Conservation (phyloP, 179 eudicot species). For the Camellia oleifera region DNA sequence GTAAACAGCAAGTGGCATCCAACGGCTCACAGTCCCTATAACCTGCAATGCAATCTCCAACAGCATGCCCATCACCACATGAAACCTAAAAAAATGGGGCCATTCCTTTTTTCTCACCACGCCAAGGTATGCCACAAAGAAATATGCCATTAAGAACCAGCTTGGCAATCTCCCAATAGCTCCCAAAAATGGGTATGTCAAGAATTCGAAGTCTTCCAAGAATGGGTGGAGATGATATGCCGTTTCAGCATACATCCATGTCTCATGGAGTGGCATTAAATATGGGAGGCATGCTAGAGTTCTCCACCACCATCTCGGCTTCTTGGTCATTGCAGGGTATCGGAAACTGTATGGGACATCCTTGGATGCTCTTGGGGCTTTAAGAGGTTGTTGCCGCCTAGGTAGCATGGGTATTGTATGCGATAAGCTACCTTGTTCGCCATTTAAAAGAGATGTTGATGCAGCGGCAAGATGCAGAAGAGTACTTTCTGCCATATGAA, state of each 20-base stretch:
- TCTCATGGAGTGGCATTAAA: constrained; percentile 80
- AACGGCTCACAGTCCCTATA: constrained; percentile 60
- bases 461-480: constrained; percentile 39
- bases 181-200: constrained; percentile 61
- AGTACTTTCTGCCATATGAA: constrained; percentile 29
- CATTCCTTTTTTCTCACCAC: constrained; percentile 81
- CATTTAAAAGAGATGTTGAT: constrained; percentile 43
- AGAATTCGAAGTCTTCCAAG: constrained; percentile 61
- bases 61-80: constrained; percentile 79
- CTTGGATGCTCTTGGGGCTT: constrained; percentile 51
- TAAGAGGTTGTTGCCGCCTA: background rate
- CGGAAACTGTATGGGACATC: constrained; percentile 58
- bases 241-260: constrained; percentile 85
- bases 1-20: constrained; percentile 67
- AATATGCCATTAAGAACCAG: constrained; percentile 74
- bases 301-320: constrained; percentile 88
- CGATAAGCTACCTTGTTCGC: constrained; percentile 43
- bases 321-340: constrained; percentile 63
- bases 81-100: constrained; percentile 93
- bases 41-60: constrained; percentile 72
- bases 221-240: constrained; percentile 81
- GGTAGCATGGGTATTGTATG: constrained; percentile 37
- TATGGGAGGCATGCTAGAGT: constrained; percentile 74
- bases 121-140: constrained; percentile 62
- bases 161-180: constrained; percentile 56